These are phyloP conservation scores for Hyaloscypha variabilis DNA, from an alignment of 495 filamentous ascomycete genomes.

Conservation along the genomic window DNA sequence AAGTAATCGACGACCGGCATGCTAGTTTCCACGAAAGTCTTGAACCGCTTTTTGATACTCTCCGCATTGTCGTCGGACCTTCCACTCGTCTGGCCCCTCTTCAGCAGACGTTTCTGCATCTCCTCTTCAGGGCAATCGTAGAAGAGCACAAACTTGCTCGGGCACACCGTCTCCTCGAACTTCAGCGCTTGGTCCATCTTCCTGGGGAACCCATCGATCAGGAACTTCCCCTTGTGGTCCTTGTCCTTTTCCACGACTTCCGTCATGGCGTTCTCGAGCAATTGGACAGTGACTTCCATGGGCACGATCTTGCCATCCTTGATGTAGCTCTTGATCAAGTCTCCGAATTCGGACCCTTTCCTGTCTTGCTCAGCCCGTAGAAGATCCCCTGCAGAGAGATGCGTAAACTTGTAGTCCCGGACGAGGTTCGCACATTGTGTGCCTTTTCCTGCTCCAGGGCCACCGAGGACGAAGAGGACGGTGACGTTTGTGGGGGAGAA, in stretches of 20 bases:
- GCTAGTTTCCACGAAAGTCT: conserved; percentile 89
- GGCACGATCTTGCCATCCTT: conserved; percentile 92
- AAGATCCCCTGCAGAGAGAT: conserved; percentile 92
- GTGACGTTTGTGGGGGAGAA: conserved; percentile 82
- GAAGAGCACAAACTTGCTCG: conserved; percentile 82
- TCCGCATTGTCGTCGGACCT: conserved; percentile 92
- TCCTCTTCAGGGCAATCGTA: conserved; percentile 87
- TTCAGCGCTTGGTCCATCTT: conserved; percentile 95
- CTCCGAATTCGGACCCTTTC: conserved; percentile 80
- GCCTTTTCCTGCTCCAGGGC: conserved; percentile 78
- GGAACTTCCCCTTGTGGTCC: conserved; percentile 58
- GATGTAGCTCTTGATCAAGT: conserved; percentile 89
- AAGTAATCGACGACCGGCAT: conserved; percentile 95
- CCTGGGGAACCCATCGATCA: conserved; percentile 94
- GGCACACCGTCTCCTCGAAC: conserved; percentile 89
- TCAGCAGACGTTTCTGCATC: conserved; percentile 80
- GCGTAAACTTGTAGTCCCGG: conserved; percentile 85
- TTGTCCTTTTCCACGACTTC: conserved; percentile 48
- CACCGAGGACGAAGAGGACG: conserved; percentile 85
- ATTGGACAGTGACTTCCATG: conserved; percentile 95
- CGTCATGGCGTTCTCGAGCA: conserved; percentile 92
- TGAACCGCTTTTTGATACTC: conserved; percentile 93
- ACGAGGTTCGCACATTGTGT: conserved; percentile 91
- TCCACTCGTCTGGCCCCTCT: conserved; percentile 90
- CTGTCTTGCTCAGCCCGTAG: conserved; percentile 92